Percentiles rank a stretch among this genome's conserved stretches.
Evolutionary conservation across 2,329 filamentous ascomycete species (phyloP).

Genomic region (Immersiporthe knoxdaviesiana): DNA sequence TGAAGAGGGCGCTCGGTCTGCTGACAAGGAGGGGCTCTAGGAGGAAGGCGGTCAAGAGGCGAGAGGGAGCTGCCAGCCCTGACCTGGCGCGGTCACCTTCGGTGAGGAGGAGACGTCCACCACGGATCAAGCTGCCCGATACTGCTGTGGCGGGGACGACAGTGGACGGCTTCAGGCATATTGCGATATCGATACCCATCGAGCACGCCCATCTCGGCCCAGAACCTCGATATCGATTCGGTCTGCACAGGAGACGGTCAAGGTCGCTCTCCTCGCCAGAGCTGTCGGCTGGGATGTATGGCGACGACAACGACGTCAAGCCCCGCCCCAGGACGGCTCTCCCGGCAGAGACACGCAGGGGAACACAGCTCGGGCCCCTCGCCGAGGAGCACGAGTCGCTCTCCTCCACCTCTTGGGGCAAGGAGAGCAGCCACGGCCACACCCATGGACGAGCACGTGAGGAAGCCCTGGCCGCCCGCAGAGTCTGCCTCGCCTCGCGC

Average conservation of each 20-base stretch:
- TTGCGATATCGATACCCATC: constrained; percentile 63
- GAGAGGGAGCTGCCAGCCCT: constrained; percentile 16
- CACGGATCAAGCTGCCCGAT: constrained; percentile 52
- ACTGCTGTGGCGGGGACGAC: constrained; percentile 59
- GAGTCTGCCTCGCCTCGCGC: constrained; percentile 20
- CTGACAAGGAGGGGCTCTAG: constrained; percentile 46
- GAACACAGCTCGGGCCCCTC: constrained; percentile 40
- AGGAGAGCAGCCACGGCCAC: not conserved
- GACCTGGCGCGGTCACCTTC: constrained; percentile 6
- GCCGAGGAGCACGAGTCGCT: constrained; percentile 41
- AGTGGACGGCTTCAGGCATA: constrained; percentile 57
- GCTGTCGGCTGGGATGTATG: not conserved
- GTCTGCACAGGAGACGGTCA: constrained; percentile 3
- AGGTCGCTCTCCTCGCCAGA: constrained; percentile 12
- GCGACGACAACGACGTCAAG: constrained; percentile 10
- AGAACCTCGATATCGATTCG: constrained; percentile 34
- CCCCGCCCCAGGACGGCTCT: constrained; percentile 23
- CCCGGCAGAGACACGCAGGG: constrained; percentile 16
- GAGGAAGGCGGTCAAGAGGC: constrained; percentile 36
- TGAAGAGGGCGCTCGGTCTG: constrained; percentile 38
- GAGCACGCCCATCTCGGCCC: constrained; percentile 50
- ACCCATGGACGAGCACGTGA: constrained; percentile 31
- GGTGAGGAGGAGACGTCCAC: constrained; percentile 30
- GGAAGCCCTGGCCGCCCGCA: constrained; percentile 37
- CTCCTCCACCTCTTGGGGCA: constrained; percentile 20